Evolutionary conservation across 371 early-diverging fungal genomes (phyloP).

Genomic region (Circinella umbellata): DNA sequence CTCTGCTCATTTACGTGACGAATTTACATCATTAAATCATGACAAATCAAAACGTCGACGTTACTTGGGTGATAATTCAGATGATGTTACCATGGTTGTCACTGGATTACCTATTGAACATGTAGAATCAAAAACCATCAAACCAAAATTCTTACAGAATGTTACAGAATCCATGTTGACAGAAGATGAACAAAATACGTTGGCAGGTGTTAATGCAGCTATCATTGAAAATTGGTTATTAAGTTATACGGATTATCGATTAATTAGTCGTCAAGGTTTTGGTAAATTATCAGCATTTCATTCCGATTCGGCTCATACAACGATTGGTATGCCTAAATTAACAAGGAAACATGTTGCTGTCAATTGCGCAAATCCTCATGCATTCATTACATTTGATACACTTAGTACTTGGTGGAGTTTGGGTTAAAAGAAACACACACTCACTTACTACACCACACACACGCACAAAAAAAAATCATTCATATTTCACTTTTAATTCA

Average conservation of each 20-base stretch:
- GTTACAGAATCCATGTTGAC: neutral
- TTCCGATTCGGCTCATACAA: slow-evolving; percentile 24
- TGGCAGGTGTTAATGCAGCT: slow-evolving; percentile 51
- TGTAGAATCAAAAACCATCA: slow-evolving; percentile 46
- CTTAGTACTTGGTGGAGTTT: slow-evolving; percentile 39
- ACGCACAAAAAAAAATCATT: no score
- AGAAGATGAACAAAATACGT: slow-evolving; percentile 30
- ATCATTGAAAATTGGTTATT: slow-evolving; percentile 58
- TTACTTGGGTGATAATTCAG: slow-evolving; percentile 28
- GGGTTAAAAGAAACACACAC: slow-evolving; percentile 14
- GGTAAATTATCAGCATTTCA: slow-evolving; percentile 55
- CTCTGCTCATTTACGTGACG: slow-evolving; percentile 42
- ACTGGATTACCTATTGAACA: slow-evolving; percentile 58
- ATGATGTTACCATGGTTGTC: slow-evolving; percentile 39
- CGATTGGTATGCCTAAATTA: slow-evolving; percentile 37
- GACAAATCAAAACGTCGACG: slow-evolving; percentile 22
- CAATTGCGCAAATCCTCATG: slow-evolving; percentile 31
- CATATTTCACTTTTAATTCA: no score
- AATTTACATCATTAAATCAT: slow-evolving; percentile 42
- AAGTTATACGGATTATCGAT: slow-evolving; percentile 52
- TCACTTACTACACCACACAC: no score
- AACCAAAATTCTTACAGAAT: slow-evolving; percentile 22
- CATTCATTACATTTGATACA: slow-evolving; percentile 32
- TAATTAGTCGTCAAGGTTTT: slow-evolving; percentile 53
- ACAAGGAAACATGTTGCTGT: slow-evolving; percentile 21